These are phyloP conservation scores for Mycena indigotica DNA, from an alignment of 768 basidiomycete genomes.

Conservation along the genomic window DNA sequence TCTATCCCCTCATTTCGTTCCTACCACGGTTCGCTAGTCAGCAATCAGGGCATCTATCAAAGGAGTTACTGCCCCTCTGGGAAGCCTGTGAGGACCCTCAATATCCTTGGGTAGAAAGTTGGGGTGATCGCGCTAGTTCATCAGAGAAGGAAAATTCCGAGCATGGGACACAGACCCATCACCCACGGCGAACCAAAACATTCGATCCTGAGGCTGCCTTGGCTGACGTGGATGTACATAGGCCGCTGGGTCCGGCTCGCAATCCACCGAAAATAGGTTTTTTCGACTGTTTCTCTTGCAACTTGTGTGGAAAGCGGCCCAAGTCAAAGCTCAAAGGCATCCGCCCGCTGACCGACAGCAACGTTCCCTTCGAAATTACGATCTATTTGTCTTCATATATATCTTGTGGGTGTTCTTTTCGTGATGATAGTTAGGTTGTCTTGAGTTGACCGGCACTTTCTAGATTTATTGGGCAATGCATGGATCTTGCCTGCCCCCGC, in stretches of 20 bases:
- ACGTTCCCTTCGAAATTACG: conserved; percentile 63
- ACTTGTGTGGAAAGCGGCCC: not conserved
- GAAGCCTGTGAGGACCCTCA: conserved; percentile 42
- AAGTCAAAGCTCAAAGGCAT: conserved; percentile 25
- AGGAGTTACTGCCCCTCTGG: conserved; percentile 61
- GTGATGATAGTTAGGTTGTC: not conserved
- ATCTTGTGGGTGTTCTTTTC: not conserved
- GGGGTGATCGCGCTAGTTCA: not conserved
- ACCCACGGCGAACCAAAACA: conserved; percentile 29
- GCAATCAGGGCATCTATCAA: conserved; percentile 31
- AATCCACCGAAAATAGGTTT: conserved; percentile 56
- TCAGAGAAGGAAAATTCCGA: not conserved
- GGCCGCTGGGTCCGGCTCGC: conserved; percentile 55
- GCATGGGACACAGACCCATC: conserved; percentile 9
- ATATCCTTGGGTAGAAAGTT: conserved; percentile 15
- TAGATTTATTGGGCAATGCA: conserved; percentile 16
- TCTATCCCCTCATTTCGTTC: conserved; percentile 69
- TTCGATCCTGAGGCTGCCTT: conserved; percentile 51
- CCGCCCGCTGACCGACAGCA: conserved; percentile 47
- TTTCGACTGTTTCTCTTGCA: conserved; percentile 59
- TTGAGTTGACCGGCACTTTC: not conserved
- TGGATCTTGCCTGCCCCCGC: conserved; percentile 57
- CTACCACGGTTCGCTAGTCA: conserved; percentile 52
- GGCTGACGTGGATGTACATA: conserved; percentile 39
- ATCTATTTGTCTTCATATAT: conserved; percentile 53